phyloP scores from a whole-genome alignment of 495 filamentous ascomycete species.

The Penicillium pancosmium region DNA sequence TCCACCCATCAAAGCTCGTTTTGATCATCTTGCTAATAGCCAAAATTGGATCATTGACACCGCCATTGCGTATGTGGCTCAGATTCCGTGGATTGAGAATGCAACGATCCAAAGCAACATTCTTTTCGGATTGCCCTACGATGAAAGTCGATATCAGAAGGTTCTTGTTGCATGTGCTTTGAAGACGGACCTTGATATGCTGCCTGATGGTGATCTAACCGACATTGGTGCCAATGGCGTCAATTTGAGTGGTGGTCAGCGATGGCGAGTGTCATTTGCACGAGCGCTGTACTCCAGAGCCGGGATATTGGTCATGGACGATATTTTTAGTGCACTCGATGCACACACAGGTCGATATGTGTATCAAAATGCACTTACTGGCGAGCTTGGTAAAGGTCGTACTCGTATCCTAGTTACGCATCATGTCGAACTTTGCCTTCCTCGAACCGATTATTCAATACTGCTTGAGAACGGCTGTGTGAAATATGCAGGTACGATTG shows the following conservation, averaged over 20 bases:
- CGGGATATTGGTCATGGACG: constrained; percentile 77
- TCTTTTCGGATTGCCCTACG: constrained; percentile 68
- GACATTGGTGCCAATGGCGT: constrained; percentile 84
- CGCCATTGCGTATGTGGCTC: constrained; percentile 74
- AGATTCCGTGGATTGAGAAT: constrained; percentile 88
- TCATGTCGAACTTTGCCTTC: constrained; percentile 71
- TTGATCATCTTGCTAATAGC: constrained; percentile 25
- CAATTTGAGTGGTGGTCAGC: constrained; percentile 81
- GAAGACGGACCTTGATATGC: constrained; percentile 71
- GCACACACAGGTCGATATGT: constrained; percentile 78
- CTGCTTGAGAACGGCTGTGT: constrained; percentile 64
- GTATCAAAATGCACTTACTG: constrained; percentile 73
- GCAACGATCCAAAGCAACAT: constrained; percentile 77
- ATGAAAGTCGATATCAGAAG: constrained; percentile 63
- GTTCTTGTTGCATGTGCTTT: constrained; percentile 72
- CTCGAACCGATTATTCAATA: constrained; percentile 70
- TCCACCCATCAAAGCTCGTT: constrained; percentile 26
- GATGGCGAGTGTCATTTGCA: constrained; percentile 80
- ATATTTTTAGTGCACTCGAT: constrained; percentile 75
- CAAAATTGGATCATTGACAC: constrained; percentile 53
- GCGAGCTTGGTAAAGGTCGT: constrained; percentile 65
- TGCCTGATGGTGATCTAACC: constrained; percentile 73
- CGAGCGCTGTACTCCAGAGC: constrained; percentile 80
- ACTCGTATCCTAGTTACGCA: constrained; percentile 84
- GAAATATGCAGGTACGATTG: constrained; percentile 32